phyloP scores from a whole-genome alignment of 805 yeast species.

The Candida boidinii region DNA sequence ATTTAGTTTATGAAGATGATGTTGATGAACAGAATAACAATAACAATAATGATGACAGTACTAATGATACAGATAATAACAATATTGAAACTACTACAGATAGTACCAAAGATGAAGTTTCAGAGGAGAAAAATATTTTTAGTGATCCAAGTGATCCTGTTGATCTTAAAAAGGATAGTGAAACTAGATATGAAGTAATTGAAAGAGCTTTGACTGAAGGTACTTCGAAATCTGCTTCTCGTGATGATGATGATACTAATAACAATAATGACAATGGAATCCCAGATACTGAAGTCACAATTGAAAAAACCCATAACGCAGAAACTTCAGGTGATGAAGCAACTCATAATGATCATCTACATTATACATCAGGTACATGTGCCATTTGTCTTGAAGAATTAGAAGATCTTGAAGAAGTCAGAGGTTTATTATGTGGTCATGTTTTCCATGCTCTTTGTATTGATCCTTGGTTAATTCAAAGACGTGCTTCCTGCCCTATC shows the following conservation, averaged over 20 bases:
- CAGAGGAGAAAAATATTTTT: no score
- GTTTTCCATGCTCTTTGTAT: constrained; percentile 74
- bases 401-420: constrained; percentile 53
- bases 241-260: no score
- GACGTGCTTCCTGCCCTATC: constrained; percentile 78
- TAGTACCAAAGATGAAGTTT: not conserved
- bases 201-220: no score
- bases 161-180: no score
- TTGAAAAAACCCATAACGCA: not conserved
- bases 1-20: constrained; percentile 25
- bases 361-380: constrained; percentile 62
- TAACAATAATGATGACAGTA: constrained; percentile 2
- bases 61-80: constrained; percentile 1
- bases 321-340: not conserved
- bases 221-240: no score
- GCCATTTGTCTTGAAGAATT: constrained; percentile 69
- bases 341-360: constrained; percentile 21
- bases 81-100: not conserved
- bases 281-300: no score
- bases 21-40: constrained; percentile 25
- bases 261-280: no score
- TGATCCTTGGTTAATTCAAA: constrained; percentile 70
- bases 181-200: no score
- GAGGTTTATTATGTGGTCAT: constrained; percentile 77
- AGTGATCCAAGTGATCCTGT: no score